Percentiles rank a stretch among this genome's conserved stretches.
Conservation (phyloP, 1,284 basidiomycete species). For the Thecaphora frezii region DNA sequence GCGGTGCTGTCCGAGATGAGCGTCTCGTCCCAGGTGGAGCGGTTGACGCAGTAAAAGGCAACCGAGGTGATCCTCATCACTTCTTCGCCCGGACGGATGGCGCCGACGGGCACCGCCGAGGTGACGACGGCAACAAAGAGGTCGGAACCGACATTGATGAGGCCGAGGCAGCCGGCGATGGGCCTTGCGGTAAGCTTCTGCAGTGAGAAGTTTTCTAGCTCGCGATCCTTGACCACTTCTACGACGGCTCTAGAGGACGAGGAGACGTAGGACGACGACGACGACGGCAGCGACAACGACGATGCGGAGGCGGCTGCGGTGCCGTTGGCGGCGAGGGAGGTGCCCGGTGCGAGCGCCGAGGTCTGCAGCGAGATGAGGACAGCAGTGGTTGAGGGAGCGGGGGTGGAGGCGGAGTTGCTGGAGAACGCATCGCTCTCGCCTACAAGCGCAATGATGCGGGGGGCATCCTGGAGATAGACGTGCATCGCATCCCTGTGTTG, state of each 20-base stretch:
- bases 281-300: no score
- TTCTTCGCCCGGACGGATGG: slow-evolving; percentile 30
- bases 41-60: slow-evolving; percentile 52
- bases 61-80: slow-evolving; percentile 44
- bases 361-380: slow-evolving; percentile 28
- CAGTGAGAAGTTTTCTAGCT: slow-evolving; percentile 15
- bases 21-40: slow-evolving; percentile 44
- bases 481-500: slow-evolving; percentile 52
- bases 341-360: neutral
- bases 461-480: slow-evolving; percentile 47
- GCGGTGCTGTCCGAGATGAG: slow-evolving; percentile 19
- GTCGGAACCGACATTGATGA: slow-evolving; percentile 52
- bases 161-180: slow-evolving; percentile 43
- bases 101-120: slow-evolving; percentile 34
- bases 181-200: slow-evolving; percentile 23
- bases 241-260: slow-evolving; percentile 30
- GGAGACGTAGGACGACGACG: neutral
- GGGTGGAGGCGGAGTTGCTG: neutral
- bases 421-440: slow-evolving; percentile 5
- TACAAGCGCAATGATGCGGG: slow-evolving; percentile 38
- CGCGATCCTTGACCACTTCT: slow-evolving; percentile 32
- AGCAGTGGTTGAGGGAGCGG: slow-evolving; percentile 6
- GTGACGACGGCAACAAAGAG: slow-evolving; percentile 50
- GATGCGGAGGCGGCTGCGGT: neutral
- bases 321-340: neutral